Base-by-base conservation (phyloP, 305 asterid species). In the Fraxinus latifolia region DNA sequence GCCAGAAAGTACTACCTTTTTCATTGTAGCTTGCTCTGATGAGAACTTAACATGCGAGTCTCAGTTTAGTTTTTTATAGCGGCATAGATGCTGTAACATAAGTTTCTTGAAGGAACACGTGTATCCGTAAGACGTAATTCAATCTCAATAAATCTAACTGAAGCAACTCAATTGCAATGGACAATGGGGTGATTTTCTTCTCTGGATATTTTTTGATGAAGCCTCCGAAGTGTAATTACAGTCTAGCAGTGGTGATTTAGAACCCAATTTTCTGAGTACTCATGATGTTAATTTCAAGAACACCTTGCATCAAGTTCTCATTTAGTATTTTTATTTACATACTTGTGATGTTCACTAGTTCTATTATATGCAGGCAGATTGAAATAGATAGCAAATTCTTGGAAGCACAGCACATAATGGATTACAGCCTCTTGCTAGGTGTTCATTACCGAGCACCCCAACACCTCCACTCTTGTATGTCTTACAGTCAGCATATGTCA, bases 401-500 rank as follows among this genome's bases (percentile, higher is more conserved):
- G 93, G 97, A 93, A 86, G 91, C 91, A 77, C 97, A 93, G 87
- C 89, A 91, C 90, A 95, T 96, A 78, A 96, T 96, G 98, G 99
- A 96, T 87, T 96, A 96, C 88, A 96, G 99, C 90, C 92, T 96
- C 80, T 90, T 95, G 90, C 90, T 96, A n/a, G 99, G 99, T 75
- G 98, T 96, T 81, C 98, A 96, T 85, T 93, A 94, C 87, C 91
- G 99, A 73, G 98, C 99, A 53, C 99, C 98, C 17, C 98, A 92
- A 81, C 98, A 95, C 86, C 91, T 93, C 19, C 94, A 90, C 58
- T 88, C 98, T 77, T 88, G 87, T 58, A 86, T 90, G 87, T 87
- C 98, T 29, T 75, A 83, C 67, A 89, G 91, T 85, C 89, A 79
- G 79, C 93, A 88, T 62, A 83, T 87, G 79, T 86, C 87, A 0